Evolutionary conservation across 345 rosid species (phyloP).

Genomic region (Salix caprea): DNA sequence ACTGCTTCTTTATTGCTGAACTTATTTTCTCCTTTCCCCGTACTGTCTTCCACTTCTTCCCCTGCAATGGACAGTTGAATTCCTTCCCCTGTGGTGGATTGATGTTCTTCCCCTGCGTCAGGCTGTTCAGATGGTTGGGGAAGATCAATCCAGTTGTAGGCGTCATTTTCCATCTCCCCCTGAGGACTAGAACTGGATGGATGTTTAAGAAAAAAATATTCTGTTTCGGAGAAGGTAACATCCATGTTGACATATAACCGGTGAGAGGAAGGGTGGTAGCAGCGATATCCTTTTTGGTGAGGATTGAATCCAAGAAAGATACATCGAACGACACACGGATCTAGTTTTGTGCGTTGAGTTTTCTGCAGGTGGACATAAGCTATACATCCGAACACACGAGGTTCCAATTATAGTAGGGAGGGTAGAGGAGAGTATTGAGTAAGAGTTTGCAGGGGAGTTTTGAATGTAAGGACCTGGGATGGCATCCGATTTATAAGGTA

Average conservation of each 20-base stretch:
- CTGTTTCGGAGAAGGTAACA: background rate
- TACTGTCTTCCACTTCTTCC: too few relatives aligned
- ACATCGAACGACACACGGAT: background rate
- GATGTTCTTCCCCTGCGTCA: too few relatives aligned
- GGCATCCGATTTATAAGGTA: too few relatives aligned
- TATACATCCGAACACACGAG: background rate
- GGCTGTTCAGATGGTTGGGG: too few relatives aligned
- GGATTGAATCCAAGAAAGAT: background rate
- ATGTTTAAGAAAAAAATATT: background rate
- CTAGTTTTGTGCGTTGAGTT: background rate
- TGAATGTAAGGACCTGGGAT: too few relatives aligned
- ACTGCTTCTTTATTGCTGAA: too few relatives aligned
- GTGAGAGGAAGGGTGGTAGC: background rate
- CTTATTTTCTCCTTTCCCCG: too few relatives aligned
- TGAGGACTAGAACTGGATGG: background rate
- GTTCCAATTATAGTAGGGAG: background rate
- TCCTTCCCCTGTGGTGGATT: too few relatives aligned
- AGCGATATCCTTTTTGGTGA: background rate
- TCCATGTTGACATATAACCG: background rate
- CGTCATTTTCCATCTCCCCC: background rate
- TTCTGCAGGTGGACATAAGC: background rate
- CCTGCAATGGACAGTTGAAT: too few relatives aligned
- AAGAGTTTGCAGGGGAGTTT: too few relatives aligned
- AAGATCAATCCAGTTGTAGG: too few relatives aligned
- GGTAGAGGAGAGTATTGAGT: background rate